These are phyloP conservation scores for Pichia nanzhaoensis DNA, from an alignment of 805 yeast species.

Conservation along the genomic window DNA sequence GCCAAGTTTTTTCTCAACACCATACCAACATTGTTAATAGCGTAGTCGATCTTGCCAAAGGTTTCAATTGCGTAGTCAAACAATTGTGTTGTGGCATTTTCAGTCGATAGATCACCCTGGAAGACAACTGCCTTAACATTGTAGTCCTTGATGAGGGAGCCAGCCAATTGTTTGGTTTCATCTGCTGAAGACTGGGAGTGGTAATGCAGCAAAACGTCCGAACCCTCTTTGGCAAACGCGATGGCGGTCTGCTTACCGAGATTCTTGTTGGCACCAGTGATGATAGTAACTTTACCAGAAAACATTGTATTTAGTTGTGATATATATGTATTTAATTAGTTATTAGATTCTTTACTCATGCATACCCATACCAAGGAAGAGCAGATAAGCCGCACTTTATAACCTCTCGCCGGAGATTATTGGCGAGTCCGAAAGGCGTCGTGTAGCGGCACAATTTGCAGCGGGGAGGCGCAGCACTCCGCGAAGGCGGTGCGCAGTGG, in stretches of 20 bases:
- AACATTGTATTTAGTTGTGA: background rate
- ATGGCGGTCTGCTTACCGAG: conserved; percentile 27
- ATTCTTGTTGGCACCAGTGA: conserved; percentile 20
- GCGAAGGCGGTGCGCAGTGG: background rate
- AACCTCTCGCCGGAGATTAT: too few relatives aligned
- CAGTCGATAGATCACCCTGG: conserved; percentile 39
- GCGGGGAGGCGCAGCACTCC: background rate
- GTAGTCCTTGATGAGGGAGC: conserved; percentile 30
- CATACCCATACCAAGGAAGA: too few relatives aligned
- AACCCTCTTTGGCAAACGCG: conserved; percentile 49
- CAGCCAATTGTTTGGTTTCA: conserved; percentile 32
- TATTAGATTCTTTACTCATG: too few relatives aligned
- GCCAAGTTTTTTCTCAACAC: conserved; percentile 55
- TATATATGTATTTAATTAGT: background rate
- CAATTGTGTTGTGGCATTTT: conserved; percentile 36
- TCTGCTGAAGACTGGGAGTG: conserved; percentile 38
- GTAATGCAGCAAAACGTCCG: conserved; percentile 48
- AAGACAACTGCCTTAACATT: conserved; percentile 37
- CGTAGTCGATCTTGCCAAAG: conserved; percentile 51
- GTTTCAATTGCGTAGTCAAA: conserved; percentile 39
- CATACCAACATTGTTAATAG: conserved; percentile 62
- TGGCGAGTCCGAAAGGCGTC: background rate
- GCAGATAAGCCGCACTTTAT: too few relatives aligned
- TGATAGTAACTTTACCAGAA: conserved; percentile 15
- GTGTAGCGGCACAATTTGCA: conserved; percentile 7